Evolutionary conservation across 768 basidiomycete genomes (phyloP).

Genomic region (Dentipellis fragilis): DNA sequence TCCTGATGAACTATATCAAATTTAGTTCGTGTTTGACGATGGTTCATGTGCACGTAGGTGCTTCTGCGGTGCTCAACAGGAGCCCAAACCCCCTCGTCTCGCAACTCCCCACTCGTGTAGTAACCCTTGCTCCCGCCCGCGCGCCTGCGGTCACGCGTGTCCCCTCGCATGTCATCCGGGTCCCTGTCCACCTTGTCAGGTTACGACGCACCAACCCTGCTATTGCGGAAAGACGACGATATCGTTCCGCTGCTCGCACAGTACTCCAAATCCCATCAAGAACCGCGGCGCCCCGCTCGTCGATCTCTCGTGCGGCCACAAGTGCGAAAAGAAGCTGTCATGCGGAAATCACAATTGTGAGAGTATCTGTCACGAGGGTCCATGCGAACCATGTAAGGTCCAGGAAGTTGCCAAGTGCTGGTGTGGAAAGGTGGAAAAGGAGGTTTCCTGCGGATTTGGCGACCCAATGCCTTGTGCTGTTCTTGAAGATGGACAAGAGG

Average conservation of each 20-base stretch:
- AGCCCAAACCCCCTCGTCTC: constrained; percentile 61
- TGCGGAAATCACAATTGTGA: constrained; percentile 71
- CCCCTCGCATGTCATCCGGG: constrained; percentile 87
- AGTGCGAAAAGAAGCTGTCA: constrained; percentile 34
- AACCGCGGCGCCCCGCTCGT: constrained; percentile 11
- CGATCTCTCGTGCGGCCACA: constrained; percentile 27
- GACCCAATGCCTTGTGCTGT: constrained; percentile 30
- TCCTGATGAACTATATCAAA: constrained; percentile 3
- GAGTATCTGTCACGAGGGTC: constrained; percentile 64
- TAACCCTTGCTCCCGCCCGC: constrained; percentile 51
- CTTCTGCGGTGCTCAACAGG: constrained; percentile 69
- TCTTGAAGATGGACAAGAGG: constrained; percentile 26
- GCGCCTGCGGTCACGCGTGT: constrained; percentile 73
- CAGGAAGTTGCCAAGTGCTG: constrained; percentile 56
- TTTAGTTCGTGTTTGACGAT: neutral
- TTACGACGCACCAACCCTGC: constrained; percentile 69
- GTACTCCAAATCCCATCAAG: constrained; percentile 16
- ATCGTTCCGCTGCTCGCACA: constrained; percentile 47
- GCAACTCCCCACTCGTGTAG: constrained; percentile 74
- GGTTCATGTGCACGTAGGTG: constrained; percentile 39
- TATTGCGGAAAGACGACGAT: constrained; percentile 60
- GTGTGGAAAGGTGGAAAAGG: constrained; percentile 62
- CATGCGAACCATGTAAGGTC: constrained; percentile 56
- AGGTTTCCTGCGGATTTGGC: constrained; percentile 60
- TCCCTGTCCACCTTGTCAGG: constrained; percentile 88